A percentile compares a stretch with the other conserved stretches of the same genome.
Evolutionary conservation across 108 stramenopile species (phyloP).

Genomic region (Fistulifera pelliculosa): DNA sequence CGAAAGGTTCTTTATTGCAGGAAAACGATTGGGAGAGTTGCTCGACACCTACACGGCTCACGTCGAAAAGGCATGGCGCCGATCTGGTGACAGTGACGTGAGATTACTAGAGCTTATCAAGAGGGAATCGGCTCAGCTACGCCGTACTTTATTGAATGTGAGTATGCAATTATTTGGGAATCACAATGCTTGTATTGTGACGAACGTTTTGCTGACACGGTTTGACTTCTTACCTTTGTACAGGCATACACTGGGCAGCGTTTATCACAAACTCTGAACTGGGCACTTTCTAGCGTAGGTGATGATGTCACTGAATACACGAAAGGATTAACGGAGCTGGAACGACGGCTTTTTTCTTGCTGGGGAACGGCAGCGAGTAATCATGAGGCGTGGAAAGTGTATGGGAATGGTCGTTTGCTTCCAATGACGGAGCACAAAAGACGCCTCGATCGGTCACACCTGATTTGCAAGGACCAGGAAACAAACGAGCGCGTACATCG

Average conservation of each 20-base stretch:
- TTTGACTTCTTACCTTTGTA: no score
- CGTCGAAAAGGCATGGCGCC: background rate
- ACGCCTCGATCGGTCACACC: background rate
- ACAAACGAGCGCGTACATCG: background rate
- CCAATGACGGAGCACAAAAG: background rate
- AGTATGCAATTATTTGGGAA: no score
- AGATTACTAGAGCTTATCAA: no score
- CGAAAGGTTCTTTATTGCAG: conserved; percentile 52
- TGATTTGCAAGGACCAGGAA: background rate
- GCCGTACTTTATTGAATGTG: background rate
- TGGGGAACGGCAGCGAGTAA: conserved; percentile 30
- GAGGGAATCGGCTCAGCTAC: background rate
- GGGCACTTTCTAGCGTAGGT: conserved; percentile 39
- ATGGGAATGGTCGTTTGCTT: conserved; percentile 21
- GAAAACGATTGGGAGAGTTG: conserved; percentile 37
- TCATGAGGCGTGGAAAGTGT: conserved; percentile 31
- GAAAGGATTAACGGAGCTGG: conserved; percentile 31
- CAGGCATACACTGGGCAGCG: conserved; percentile 39
- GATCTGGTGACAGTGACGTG: no score
- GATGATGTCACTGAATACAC: conserved; percentile 45
- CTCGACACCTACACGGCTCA: conserved; percentile 16
- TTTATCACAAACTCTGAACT: conserved; percentile 39
- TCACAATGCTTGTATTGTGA: no score
- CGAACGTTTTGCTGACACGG: no score
- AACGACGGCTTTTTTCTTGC: conserved; percentile 29